Conservation (phyloP, 2,329 filamentous ascomycete species). For the Penicillium sp. region DNA sequence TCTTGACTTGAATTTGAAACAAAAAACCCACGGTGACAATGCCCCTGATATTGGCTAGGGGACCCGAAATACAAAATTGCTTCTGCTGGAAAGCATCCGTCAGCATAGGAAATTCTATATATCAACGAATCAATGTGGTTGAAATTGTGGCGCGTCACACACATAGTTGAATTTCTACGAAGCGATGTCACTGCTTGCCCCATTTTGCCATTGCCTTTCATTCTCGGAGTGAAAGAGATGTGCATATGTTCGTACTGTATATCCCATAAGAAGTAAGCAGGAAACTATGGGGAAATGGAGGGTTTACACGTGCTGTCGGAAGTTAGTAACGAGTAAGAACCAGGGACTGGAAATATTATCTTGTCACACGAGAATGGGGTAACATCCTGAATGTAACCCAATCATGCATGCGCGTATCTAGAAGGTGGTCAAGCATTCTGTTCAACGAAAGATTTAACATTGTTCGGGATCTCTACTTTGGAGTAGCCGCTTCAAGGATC, state of each 20-base stretch:
- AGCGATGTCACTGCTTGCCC: background rate
- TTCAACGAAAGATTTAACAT: background rate
- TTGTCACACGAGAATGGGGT: slow-evolving; percentile 10
- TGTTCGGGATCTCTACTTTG: background rate
- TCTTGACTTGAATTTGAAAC: background rate
- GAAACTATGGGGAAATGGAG: background rate
- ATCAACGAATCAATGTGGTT: background rate
- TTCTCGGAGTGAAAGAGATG: background rate
- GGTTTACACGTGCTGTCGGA: background rate
- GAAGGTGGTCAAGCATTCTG: background rate
- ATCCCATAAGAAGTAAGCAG: background rate
- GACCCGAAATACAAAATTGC: background rate
- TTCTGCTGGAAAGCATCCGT: background rate
- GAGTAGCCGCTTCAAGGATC: background rate
- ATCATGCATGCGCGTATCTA: background rate
- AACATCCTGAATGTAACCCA: slow-evolving; percentile 26
- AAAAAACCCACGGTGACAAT: no score
- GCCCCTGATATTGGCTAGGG: background rate
- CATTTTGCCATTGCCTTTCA: background rate
- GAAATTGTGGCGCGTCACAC: background rate
- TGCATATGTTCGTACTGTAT: background rate
- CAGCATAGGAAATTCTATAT: background rate
- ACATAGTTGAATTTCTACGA: background rate
- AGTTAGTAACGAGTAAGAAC: background rate
- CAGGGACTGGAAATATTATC: slow-evolving; percentile 3